These are phyloP conservation scores for Xylariaceae sp. DNA, from an alignment of 2,329 filamentous ascomycete species.

Conservation along the genomic window DNA sequence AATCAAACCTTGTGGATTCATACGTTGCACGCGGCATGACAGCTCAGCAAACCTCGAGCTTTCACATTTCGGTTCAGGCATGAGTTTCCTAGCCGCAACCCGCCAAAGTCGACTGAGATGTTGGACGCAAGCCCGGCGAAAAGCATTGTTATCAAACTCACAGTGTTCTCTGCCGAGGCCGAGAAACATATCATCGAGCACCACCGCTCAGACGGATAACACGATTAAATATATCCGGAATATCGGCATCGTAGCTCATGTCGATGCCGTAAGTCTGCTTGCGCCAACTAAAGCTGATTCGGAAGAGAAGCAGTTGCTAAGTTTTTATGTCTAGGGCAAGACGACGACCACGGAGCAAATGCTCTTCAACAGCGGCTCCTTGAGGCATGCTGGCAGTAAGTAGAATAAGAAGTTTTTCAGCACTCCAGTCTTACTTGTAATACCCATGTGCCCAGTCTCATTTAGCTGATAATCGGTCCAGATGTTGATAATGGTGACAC, in stretches of 20 bases:
- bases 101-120: conserved; percentile 25
- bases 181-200: conserved; percentile 17
- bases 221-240: conserved; percentile 70
- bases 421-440: not conserved
- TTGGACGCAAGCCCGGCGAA: conserved; percentile 18
- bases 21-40: conserved; percentile 4
- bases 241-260: conserved; percentile 97
- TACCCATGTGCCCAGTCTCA: not conserved
- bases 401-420: conserved; percentile 1
- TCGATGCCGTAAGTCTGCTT: conserved; percentile 66
- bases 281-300: not conserved
- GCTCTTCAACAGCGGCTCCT: conserved; percentile 94
- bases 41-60: not conserved
- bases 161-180: conserved; percentile 1
- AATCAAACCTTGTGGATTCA: no score
- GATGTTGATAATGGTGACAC: conserved; percentile 97
- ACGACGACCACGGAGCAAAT: conserved; percentile 98
- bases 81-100: conserved; percentile 25
- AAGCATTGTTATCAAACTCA: conserved; percentile 10
- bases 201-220: conserved; percentile 30
- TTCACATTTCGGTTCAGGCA: conserved; percentile 14
- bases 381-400: conserved; percentile 72
- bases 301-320: not conserved
- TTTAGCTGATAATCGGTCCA: conserved; percentile 25
- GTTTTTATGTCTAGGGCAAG: conserved; percentile 61